phyloP scores from a whole-genome alignment of 2,329 filamentous ascomycete genomes.

The Corynespora cassiicola region DNA sequence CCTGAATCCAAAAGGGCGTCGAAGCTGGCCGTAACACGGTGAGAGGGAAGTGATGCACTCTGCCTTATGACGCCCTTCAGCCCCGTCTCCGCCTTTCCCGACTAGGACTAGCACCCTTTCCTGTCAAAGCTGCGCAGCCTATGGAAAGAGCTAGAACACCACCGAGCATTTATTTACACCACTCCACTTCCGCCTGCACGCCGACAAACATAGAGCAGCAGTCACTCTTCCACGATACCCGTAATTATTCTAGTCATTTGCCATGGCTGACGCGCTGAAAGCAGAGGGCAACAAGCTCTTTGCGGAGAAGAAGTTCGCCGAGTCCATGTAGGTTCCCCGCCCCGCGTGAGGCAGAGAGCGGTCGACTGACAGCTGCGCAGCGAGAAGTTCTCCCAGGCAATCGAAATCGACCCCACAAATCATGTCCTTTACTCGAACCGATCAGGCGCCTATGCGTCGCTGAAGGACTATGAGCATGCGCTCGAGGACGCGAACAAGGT shows the following conservation, averaged over 20 bases:
- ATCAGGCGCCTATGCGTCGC: constrained; percentile 85
- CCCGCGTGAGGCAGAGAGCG: constrained; percentile 11
- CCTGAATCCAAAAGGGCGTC: no score
- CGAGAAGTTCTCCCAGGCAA: constrained; percentile 93
- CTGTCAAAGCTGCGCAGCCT: constrained; percentile 30
- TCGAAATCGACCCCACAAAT: constrained; percentile 84
- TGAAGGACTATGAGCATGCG: constrained; percentile 85
- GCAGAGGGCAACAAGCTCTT: constrained; percentile 99
- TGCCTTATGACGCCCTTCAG: constrained; percentile 34
- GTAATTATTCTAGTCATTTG: constrained; percentile 19
- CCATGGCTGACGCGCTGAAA: constrained; percentile 83
- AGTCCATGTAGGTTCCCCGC: constrained; percentile 79
- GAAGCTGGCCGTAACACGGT: no score
- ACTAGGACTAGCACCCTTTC: constrained; percentile 16
- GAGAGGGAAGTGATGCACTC: no score
- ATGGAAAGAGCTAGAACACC: constrained; percentile 46
- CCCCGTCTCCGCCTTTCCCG: constrained; percentile 21
- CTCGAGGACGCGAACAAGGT: constrained; percentile 92
- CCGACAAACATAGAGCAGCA: constrained; percentile 6
- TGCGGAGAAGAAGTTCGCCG: constrained; percentile 93
- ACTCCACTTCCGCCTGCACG: constrained; percentile 27
- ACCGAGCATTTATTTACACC: constrained; percentile 40
- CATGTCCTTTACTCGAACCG: constrained; percentile 99
- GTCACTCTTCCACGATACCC: constrained; percentile 6
- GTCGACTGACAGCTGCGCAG: constrained; percentile 55